Conservation (phyloP, 2,329 filamentous ascomycete species). For the Lasiodiplodia citricola region DNA sequence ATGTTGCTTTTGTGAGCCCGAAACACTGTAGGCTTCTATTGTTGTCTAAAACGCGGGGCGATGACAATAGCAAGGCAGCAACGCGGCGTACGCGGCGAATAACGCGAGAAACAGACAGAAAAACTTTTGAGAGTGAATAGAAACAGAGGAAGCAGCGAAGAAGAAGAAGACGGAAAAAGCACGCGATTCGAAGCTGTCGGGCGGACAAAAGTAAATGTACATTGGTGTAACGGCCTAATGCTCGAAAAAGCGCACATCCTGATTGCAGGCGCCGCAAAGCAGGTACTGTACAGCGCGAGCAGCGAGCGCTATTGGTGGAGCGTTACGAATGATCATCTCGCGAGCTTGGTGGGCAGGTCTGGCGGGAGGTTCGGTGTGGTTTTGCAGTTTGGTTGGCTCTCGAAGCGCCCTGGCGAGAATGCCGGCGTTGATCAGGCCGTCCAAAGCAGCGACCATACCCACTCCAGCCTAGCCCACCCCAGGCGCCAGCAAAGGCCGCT, state of each 20-base stretch:
- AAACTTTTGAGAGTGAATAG: conserved; percentile 27
- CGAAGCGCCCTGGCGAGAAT: conserved; percentile 28
- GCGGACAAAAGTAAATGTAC: conserved; percentile 9
- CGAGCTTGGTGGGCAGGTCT: not conserved
- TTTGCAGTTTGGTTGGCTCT: conserved; percentile 41
- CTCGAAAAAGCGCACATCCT: conserved; percentile 8
- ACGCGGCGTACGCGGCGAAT: not conserved
- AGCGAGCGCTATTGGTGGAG: conserved; percentile 13
- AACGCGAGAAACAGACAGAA: conserved; percentile 30
- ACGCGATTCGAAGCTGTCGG: not conserved
- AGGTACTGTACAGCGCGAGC: conserved; percentile 23
- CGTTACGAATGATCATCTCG: conserved; percentile 17
- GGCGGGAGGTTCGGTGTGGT: conserved; percentile 11
- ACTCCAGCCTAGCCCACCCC: not conserved
- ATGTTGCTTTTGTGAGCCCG: conserved; percentile 17
- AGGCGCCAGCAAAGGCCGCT: not conserved
- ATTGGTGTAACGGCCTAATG: conserved; percentile 1
- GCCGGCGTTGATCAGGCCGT: conserved; percentile 21
- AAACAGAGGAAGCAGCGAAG: conserved; percentile 30
- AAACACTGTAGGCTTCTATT: conserved; percentile 21
- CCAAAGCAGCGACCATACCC: conserved; percentile 12
- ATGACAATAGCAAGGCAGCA: conserved; percentile 9
- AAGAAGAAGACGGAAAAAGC: conserved; percentile 15
- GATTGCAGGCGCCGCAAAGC: conserved; percentile 20
- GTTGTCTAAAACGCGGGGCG: conserved; percentile 15